Percentiles rank a stretch among this genome's conserved stretches.
These are phyloP conservation scores for Pseudopyricularia javanii DNA, from an alignment of 2,329 filamentous ascomycete species.

Conservation along the genomic window DNA sequence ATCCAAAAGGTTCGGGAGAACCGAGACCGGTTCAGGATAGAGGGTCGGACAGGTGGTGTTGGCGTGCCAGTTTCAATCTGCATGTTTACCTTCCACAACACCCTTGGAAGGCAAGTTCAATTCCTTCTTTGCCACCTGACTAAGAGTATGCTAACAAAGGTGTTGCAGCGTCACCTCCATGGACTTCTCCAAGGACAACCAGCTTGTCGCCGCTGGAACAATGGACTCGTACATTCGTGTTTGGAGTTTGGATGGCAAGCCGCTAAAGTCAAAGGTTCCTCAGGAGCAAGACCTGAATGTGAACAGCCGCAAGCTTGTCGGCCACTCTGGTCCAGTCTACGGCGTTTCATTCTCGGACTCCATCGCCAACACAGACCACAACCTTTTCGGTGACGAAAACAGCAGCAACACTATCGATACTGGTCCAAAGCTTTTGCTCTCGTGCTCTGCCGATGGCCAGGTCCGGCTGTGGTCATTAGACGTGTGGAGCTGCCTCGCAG, in stretches of 20 bases:
- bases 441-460: constrained; percentile 75
- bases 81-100: constrained; percentile 99
- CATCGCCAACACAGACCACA: constrained; percentile 41
- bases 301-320: constrained; percentile 63
- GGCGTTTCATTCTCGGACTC: constrained; percentile 73
- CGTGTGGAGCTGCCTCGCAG: constrained; percentile 80
- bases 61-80: constrained; percentile 77
- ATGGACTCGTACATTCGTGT: constrained; percentile 92
- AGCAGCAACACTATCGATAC: constrained; percentile 24
- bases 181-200: constrained; percentile 86
- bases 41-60: constrained; percentile 69
- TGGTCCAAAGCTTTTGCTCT: constrained; percentile 61
- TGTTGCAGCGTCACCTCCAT: constrained; percentile 66
- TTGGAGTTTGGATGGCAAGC: constrained; percentile 80
- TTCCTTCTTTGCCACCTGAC: neutral
- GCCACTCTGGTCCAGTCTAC: constrained; percentile 83
- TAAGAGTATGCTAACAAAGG: constrained; percentile 8
- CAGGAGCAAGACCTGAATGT: constrained; percentile 44
- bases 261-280: constrained; percentile 55
- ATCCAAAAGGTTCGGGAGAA: constrained; percentile 91
- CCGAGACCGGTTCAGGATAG: constrained; percentile 81
- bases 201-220: constrained; percentile 78
- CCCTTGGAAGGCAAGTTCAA: constrained; percentile 62
- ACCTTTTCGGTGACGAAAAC: constrained; percentile 41
- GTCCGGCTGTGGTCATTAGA: constrained; percentile 90